Evolutionary conservation across 495 filamentous ascomycete genomes (phyloP).

Genomic region (Hypoxylon subgilvum): DNA sequence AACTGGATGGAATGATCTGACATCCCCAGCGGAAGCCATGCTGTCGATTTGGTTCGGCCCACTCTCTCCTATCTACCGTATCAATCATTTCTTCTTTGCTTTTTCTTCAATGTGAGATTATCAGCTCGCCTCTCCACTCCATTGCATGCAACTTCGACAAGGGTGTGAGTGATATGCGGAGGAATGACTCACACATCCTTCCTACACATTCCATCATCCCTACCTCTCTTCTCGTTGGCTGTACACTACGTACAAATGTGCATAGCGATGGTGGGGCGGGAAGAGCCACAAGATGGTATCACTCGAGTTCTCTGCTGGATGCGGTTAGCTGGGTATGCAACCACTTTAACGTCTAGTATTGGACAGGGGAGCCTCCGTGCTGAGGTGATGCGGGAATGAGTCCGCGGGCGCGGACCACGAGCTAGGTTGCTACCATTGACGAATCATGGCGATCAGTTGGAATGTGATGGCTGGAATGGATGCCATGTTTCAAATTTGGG

Average conservation of each 20-base stretch:
- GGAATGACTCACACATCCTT: conserved; percentile 31
- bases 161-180: neutral
- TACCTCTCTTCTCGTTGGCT: neutral
- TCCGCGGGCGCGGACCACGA: conserved; percentile 1
- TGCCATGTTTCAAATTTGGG: neutral
- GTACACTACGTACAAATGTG: neutral
- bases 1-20: too few species aligned
- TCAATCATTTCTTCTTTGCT: neutral
- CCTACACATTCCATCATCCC: conserved; percentile 16
- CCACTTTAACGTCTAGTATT: conserved; percentile 25
- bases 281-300: neutral
- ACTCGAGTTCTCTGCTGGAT: neutral
- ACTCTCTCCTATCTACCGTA: neutral
- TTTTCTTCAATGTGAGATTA: conserved; percentile 26
- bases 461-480: neutral
- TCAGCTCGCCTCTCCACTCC: neutral
- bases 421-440: conserved; percentile 22
- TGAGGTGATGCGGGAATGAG: neutral
- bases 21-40: too few species aligned
- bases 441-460: conserved; percentile 16
- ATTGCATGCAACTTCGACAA: conserved; percentile 8
- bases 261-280: conserved; percentile 1
- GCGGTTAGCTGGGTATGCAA: conserved; percentile 13
- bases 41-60: neutral
- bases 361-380: conserved; percentile 4